Evolutionary conservation across 306 rosid genomes (phyloP), one percentile per base, ranked within the genome.

Genomic region (Cucumis cinereus): DNA sequence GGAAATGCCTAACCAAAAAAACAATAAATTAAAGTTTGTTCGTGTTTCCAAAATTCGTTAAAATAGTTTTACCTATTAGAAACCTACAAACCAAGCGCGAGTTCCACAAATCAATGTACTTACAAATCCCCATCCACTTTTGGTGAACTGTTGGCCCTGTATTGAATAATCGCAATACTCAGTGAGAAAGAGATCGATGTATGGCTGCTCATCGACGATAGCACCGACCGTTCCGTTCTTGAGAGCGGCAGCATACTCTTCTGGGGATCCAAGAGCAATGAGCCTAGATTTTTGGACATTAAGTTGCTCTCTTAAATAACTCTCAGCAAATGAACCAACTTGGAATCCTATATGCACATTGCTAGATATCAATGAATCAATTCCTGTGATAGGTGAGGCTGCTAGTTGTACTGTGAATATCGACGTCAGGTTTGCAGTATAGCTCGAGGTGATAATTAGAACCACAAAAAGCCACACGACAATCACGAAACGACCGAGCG

Each of bases 111-210:
- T n/a, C n/a, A n/a, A n/a, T n/a, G n/a, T 78, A 79, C 90, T 87
- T 53, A 87, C 90, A 78, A 87, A 87, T 79, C 90, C 90, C 90
- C 86, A 84, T 4, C 86, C 88, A 71, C 85, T 81, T 82, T 77
- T 84, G 62, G 90, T 87, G 84, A 87, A 87, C 13, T 59, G 81
- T 40, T 64, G 79, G 52, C 90, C 88, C 60, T 80, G 56, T 12
- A 82, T 70, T 14, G 80, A 77, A 67, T 80, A 82, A 74, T 45
- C 58, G 83, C 90, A 87, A 50, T 84, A 59, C 3, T 81, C 82
- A 8, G 90, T 75, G 40, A 84, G 85, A 86, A 87, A 87, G 82
- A 84, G 86, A 19, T 84, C 90, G 8, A 82, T 20, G 49, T 82
- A 87, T 15, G 90, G 82, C 57, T 54, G 23, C 69, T 87, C 88